Conservation (phyloP, 257 asterid genomes). For the Lycium barbarum region DNA sequence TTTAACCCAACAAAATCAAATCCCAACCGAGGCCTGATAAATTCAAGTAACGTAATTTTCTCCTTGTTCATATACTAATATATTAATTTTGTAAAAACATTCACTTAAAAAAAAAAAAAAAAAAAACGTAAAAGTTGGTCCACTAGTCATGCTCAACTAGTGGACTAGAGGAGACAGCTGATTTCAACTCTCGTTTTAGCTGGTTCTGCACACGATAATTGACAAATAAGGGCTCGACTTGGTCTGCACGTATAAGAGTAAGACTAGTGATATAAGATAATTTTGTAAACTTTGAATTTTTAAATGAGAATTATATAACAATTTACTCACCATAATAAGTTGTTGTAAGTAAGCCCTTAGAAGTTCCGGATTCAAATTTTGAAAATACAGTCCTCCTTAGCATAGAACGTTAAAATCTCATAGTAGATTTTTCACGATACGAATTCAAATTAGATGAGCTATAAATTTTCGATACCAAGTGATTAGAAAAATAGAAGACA, state of each 20-base stretch:
- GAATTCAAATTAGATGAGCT: not conserved
- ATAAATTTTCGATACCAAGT: not conserved
- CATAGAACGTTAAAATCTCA: not conserved
- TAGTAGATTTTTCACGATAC: not conserved
- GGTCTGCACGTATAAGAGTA: not conserved
- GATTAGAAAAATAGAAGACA: not conserved
- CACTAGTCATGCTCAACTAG: not conserved
- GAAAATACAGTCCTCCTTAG: not conserved
- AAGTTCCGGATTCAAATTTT: not conserved
- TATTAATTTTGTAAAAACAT: not conserved
- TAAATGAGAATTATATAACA: not conserved
- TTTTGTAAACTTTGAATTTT: not conserved
- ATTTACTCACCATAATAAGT: not conserved
- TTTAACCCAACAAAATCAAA: not conserved
- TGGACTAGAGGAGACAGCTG: not conserved
- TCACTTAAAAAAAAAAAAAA: not conserved
- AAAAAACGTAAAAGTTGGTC: not conserved
- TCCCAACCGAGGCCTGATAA: not conserved
- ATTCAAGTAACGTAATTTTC: not conserved
- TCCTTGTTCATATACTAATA: not conserved
- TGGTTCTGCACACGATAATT: slow-evolving; percentile 8
- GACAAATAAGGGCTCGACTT: slow-evolving; percentile 17
- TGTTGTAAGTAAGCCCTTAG: not conserved
- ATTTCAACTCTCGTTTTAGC: not conserved
- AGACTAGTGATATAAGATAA: not conserved